These are phyloP conservation scores for Dactylonectria macrodidyma DNA, from an alignment of 2,329 filamentous ascomycete species.

Conservation along the genomic window DNA sequence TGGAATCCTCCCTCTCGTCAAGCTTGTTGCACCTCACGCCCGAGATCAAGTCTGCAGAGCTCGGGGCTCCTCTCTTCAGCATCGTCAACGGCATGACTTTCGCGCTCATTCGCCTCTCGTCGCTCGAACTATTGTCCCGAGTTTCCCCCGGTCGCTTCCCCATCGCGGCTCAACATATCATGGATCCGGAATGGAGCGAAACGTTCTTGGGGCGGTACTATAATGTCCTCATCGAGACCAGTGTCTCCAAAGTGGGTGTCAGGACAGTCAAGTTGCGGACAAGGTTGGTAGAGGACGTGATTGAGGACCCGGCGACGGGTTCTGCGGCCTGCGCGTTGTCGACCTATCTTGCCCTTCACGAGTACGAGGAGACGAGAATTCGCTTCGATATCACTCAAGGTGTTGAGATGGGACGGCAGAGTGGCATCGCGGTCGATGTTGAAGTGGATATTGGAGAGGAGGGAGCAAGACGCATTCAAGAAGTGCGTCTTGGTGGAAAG, in stretches of 20 bases:
- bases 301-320: constrained; percentile 75
- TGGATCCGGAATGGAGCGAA: too few species aligned
- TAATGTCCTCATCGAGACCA: too few species aligned
- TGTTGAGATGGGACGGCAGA: constrained; percentile 75
- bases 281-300: constrained; percentile 67
- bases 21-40: constrained; percentile 40
- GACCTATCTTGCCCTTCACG: constrained; percentile 65
- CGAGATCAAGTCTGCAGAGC: constrained; percentile 51
- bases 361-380: constrained; percentile 43
- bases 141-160: too few species aligned
- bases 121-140: constrained; percentile 62
- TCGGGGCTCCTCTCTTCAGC: constrained; percentile 64
- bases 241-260: constrained; percentile 32
- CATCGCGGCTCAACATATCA: too few species aligned
- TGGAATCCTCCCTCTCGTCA: constrained; percentile 32
- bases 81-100: constrained; percentile 84
- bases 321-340: constrained; percentile 72
- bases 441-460: constrained; percentile 30
- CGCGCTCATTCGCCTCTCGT: constrained; percentile 72
- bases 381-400: constrained; percentile 72
- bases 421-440: constrained; percentile 64
- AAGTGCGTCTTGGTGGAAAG: constrained; percentile 31
- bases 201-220: too few species aligned
- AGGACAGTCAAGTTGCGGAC: constrained; percentile 61
- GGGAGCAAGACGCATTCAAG: constrained; percentile 12